Evolutionary conservation across 108 stramenopile species (phyloP).

Genomic region (Bacterosira constricta): DNA sequence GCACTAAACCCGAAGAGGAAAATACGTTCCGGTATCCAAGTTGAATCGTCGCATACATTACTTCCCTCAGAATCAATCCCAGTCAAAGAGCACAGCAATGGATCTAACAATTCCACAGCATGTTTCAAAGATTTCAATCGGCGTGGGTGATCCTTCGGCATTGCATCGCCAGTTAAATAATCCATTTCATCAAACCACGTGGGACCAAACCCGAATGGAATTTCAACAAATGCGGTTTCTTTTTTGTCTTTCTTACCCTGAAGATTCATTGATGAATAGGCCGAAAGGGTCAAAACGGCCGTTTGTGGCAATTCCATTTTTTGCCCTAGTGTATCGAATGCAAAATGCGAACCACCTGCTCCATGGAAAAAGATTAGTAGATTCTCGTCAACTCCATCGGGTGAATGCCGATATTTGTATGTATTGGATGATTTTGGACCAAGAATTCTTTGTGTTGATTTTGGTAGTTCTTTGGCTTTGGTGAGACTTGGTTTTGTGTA

Average conservation of each 20-base stretch:
- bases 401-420: slow-evolving; percentile 30
- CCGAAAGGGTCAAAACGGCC: slow-evolving; percentile 31
- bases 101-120: slow-evolving; percentile 25
- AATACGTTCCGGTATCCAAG: slow-evolving; percentile 49
- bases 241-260: background rate
- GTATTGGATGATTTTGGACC: background rate
- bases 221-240: slow-evolving; percentile 8
- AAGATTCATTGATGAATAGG: background rate
- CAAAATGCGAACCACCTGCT: slow-evolving; percentile 46
- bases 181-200: slow-evolving; percentile 65
- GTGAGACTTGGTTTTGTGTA: background rate
- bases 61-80: slow-evolving; percentile 2
- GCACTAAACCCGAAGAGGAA: slow-evolving; percentile 57
- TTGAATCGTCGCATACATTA: background rate
- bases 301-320: slow-evolving; percentile 53
- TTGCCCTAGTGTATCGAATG: slow-evolving; percentile 41
- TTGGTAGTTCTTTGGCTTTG: slow-evolving; percentile 8
- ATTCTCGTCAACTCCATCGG: slow-evolving; percentile 41
- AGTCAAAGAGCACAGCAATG: slow-evolving; percentile 35
- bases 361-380: slow-evolving; percentile 54
- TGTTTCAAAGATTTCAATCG: slow-evolving; percentile 13
- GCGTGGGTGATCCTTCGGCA: slow-evolving; percentile 22
- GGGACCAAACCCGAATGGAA: slow-evolving; percentile 50
- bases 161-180: slow-evolving; percentile 33
- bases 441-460: background rate